These are phyloP conservation scores for Euclidium syriacum DNA, from an alignment of 345 rosid genomes.

Conservation along the genomic window DNA sequence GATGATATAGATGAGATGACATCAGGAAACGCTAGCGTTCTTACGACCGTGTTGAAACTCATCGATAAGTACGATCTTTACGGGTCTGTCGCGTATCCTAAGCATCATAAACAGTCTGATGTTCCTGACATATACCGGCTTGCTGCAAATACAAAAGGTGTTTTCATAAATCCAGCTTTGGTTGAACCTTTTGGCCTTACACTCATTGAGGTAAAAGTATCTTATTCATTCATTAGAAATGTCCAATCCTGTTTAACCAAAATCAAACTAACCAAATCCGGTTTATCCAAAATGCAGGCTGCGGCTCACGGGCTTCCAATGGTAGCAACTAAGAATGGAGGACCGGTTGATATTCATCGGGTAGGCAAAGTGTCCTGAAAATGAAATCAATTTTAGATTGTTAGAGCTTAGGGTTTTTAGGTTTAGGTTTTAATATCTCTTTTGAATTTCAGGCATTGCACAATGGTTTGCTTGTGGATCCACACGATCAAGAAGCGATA, in stretches of 20 bases:
- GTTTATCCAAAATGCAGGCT: conserved; percentile 46
- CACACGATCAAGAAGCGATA: conserved; percentile 82
- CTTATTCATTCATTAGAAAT: not conserved
- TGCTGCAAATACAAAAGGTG: conserved; percentile 93
- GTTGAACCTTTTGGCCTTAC: conserved; percentile 99
- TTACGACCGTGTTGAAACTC: conserved; percentile 73
- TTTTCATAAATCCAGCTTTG: conserved; percentile 94
- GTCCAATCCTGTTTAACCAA: not conserved
- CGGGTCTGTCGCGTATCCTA: conserved; percentile 89
- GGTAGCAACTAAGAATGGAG: conserved; percentile 97
- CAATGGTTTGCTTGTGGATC: conserved; percentile 93
- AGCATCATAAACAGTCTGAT: conserved; percentile 93
- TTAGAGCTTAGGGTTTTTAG: too few relatives aligned
- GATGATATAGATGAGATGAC: conserved; percentile 88
- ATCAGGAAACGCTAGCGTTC: conserved; percentile 73
- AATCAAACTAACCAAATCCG: not conserved
- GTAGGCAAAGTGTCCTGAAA: conserved; percentile 34
- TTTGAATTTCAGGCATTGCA: conserved; percentile 57
- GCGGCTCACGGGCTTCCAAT: conserved; percentile 98
- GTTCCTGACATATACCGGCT: conserved; percentile 96
- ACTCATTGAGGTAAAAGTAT: conserved; percentile 68
- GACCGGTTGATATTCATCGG: conserved; percentile 90
- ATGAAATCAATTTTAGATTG: not conserved
- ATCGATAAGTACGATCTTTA: conserved; percentile 93
- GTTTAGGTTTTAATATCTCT: not conserved